Evolutionary conservation across 2,329 filamentous ascomycete genomes (phyloP), one percentile per base, ranked within the genome.

Genomic region (Curvularia eragrostidis): DNA sequence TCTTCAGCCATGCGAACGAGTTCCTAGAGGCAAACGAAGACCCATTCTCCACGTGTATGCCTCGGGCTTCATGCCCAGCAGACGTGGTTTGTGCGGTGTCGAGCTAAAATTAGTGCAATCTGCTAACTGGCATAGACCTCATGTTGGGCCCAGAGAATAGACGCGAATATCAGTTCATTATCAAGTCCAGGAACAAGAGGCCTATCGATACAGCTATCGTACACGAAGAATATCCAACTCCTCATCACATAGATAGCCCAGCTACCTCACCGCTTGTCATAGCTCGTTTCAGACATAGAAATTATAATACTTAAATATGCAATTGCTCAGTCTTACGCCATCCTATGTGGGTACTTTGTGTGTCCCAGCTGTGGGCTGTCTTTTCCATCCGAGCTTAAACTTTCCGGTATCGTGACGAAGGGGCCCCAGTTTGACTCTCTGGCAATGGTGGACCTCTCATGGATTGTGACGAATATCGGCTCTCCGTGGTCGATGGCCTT

Each of bases 351-450:
- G 9, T 50, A 41, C 3, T 56, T 39, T 34, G 46, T 26, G 23
- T 62, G 59, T 56, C 66, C 66, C 54, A 66, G 38, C 28, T 61
- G 53, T 5, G 50, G 51, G 49, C 66, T 70, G 19, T 60, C 67
- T 47, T 69, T 64, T n/a, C 58, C 65, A 2, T 62, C 58, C 42
- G 64, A 66, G 19, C 65, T 68, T 56, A 75, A 43, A n/a, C 63
- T 66, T 46, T 64, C 71, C 4, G 73, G 72, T 36, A 75, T 72
- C 6, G 73, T 76, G 26, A 76, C 74, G 26, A 76, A 76, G 5
- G 71, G 69, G 24, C 65, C 64, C 73, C 73, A 76, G 13, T 48
- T 56, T 5, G 64, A 66, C 7, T 56, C 62, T 21, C 62, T 63
- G 30, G 57, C 56, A 60, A 48, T 30, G 51, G 15, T 65, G 56